phyloP scores from a whole-genome alignment of 2,329 filamentous ascomycete species.

The Ophiostoma australiae region DNA sequence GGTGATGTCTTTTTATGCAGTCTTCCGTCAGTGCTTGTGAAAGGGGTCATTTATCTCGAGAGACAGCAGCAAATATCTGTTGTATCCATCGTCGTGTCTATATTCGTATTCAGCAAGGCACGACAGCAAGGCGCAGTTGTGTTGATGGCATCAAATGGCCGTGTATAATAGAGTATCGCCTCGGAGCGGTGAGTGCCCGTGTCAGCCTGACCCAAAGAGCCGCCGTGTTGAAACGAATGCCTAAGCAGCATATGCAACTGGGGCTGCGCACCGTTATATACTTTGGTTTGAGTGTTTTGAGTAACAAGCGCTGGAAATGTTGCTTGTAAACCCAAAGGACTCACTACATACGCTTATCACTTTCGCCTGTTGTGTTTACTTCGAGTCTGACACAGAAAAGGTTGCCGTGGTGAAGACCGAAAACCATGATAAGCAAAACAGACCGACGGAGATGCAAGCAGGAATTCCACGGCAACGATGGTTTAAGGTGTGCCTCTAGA shows the following conservation, averaged over 20 bases:
- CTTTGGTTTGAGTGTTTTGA: neutral
- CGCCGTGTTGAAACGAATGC: neutral
- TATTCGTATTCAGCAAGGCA: neutral
- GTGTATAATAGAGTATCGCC: neutral
- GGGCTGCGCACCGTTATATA: neutral
- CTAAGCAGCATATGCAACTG: neutral
- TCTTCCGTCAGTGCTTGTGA: neutral
- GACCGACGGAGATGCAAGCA: neutral
- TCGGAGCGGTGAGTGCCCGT: no score
- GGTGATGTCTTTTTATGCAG: neutral
- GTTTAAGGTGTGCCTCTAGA: neutral
- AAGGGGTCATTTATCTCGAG: neutral
- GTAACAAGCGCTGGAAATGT: neutral
- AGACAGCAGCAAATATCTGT: neutral
- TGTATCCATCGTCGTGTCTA: neutral
- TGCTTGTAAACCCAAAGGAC: neutral
- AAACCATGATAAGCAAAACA: neutral
- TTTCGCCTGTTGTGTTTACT: neutral
- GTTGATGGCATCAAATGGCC: neutral
- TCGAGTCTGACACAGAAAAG: neutral
- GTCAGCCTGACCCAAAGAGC: neutral
- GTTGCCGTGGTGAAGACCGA: neutral
- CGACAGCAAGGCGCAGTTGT: neutral
- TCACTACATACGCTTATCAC: neutral
- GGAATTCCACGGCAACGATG: neutral